Evolutionary conservation across 768 basidiomycete genomes (phyloP).

Genomic region (Mycena galericulata): DNA sequence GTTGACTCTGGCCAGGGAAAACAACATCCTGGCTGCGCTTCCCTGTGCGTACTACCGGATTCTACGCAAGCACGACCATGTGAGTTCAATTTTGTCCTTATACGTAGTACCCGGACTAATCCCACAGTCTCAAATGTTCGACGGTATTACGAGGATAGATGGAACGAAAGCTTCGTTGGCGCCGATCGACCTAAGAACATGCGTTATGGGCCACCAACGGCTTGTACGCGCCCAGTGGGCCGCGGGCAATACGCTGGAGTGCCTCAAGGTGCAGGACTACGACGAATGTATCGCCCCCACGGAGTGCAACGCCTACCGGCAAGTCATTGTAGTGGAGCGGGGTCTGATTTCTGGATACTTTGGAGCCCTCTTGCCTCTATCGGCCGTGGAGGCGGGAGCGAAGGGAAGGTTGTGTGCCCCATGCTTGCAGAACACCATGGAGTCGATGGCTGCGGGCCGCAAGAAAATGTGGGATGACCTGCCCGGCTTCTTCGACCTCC

Average conservation of each 20-base stretch:
- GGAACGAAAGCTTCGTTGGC: neutral
- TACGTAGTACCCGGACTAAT: neutral
- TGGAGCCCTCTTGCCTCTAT: too few relatives aligned
- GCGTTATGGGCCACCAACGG: neutral
- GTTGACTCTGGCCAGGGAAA: neutral
- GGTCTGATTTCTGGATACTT: neutral
- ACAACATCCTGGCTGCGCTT: neutral
- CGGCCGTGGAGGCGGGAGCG: too few relatives aligned
- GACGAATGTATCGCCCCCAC: neutral
- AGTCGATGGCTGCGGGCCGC: neutral
- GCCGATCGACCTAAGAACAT: neutral
- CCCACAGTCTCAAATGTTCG: neutral
- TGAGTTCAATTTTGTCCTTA: neutral
- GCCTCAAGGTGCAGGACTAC: neutral
- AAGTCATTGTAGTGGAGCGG: too few relatives aligned
- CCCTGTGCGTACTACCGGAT: neutral
- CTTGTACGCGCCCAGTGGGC: neutral
- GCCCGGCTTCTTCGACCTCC: neutral
- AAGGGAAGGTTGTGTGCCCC: neutral
- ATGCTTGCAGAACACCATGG: neutral
- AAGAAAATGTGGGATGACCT: neutral
- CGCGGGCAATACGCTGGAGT: neutral
- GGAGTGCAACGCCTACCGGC: neutral
- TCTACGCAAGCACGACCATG: neutral
- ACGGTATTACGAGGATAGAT: neutral